Base-by-base conservation (phyloP, 768 basidiomycete species). In the Solioccasus polychromus region DNA sequence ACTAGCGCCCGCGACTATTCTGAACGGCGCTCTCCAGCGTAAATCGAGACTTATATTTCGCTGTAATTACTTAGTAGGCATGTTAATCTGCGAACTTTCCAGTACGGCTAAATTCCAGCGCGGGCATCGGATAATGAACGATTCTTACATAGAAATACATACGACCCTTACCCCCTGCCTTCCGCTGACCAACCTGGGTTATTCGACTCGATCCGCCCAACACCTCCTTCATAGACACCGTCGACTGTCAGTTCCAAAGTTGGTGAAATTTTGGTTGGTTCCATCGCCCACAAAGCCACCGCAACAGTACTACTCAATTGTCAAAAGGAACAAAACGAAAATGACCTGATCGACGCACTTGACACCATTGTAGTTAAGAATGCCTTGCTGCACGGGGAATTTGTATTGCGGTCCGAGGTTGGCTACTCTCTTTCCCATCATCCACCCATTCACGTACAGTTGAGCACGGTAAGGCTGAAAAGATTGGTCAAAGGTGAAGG, bases 361-460 rank as follows among this genome's bases (percentile, higher is more conserved):
- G 51, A 66, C 64, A 29, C 88, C 89, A 25, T 71, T 71, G 54
- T 85, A 88, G 56, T 90, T 68, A 39, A 92, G 60, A 30, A 92
- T 88, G 2, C 90, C 90, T 60, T 86, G 77, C 35, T 85, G 89
- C 6, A 92, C 87, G 1, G 89, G 88, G 77, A 90, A 92, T 54
- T 80, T 84, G 39, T 75, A 68, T 62, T 92, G 88, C 17, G 89
- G 88, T 14, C 85, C 84, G 2, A 86, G 74, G 55, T 86, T 83
- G 12, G 68, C 80, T n/a, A 85, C 74, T 17, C 82, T 63, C 67
- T 90, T 91, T 8, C 89, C 90, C 79, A 88, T 88, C 79, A 85
- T 84, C 90, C 90, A 92, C 11, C 89, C 90, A 54, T 92, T 91
- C 17, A 92, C 83, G 47, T 87, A 91, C 32, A 92, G 53, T 35